Evolutionary conservation across 306 rosid genomes (phyloP).

Genomic region (Mucuna pruriens): DNA sequence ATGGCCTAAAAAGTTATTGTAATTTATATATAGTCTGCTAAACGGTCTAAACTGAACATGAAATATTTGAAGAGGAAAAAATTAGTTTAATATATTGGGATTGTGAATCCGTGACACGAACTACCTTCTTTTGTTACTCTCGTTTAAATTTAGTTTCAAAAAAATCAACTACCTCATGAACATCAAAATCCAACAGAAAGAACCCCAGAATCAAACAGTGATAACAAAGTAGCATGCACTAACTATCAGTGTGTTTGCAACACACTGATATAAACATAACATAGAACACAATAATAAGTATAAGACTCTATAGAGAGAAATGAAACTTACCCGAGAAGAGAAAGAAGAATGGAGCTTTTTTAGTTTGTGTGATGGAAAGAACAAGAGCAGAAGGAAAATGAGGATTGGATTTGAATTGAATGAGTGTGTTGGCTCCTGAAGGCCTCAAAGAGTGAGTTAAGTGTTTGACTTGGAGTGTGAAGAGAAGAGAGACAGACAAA

Average conservation of each 20-base stretch:
- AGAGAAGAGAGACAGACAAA: background rate
- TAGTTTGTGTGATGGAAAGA: background rate
- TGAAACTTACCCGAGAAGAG: conserved; percentile 30
- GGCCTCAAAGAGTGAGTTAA: conserved; percentile 28
- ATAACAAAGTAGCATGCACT: conserved; percentile 4
- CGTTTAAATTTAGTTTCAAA: background rate
- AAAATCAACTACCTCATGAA: background rate
- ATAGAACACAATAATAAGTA: background rate
- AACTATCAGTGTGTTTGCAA: background rate
- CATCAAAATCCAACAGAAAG: conserved; percentile 19
- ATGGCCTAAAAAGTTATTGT: background rate
- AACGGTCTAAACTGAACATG: background rate
- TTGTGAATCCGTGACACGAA: background rate
- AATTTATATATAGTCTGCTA: background rate
- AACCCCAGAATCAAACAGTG: background rate
- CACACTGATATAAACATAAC: background rate
- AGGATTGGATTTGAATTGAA: conserved; percentile 11
- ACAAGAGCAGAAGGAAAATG: background rate
- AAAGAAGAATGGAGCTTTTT: background rate
- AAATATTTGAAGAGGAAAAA: background rate
- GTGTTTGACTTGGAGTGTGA: conserved; percentile 1
- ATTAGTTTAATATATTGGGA: background rate
- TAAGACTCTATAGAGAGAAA: background rate
- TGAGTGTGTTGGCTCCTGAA: conserved; percentile 24
- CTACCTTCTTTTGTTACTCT: background rate